Conservation (phyloP, 129 eudicot species). For the Flaveria ramosissima region DNA sequence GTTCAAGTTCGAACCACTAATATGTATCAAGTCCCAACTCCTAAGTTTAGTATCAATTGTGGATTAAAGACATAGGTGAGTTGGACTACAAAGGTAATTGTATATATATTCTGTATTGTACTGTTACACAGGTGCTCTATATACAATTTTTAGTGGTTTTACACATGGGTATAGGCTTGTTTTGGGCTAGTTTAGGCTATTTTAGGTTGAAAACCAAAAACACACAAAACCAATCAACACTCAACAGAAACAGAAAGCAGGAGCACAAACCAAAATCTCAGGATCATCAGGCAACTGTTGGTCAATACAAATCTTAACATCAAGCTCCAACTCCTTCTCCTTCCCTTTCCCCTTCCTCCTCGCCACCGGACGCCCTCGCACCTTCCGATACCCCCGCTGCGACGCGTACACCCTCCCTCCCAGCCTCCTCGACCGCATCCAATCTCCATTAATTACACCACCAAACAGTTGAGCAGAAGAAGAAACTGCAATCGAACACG, state of each 20-base stretch:
- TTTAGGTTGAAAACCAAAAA: background rate
- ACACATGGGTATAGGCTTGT: too few relatives aligned
- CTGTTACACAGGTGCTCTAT: too few relatives aligned
- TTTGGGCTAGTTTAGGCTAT: too few relatives aligned
- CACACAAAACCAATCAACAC: background rate
- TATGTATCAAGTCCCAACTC: too few relatives aligned
- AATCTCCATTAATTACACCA: slow-evolving; percentile 15
- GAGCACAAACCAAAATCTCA: slow-evolving; percentile 61
- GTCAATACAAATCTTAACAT: slow-evolving; percentile 74
- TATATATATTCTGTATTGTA: too few relatives aligned
- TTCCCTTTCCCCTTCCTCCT: slow-evolving; percentile 41
- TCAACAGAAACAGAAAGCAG: background rate
- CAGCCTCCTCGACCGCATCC: slow-evolving; percentile 42
- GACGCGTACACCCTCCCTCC: slow-evolving; percentile 48
- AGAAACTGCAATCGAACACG: slow-evolving; percentile 12
- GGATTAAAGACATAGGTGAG: too few relatives aligned
- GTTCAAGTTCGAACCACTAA: too few relatives aligned
- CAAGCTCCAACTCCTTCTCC: slow-evolving; percentile 73
- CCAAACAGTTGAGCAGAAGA: slow-evolving; percentile 24
- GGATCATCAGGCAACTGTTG: slow-evolving; percentile 83
- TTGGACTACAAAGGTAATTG: too few relatives aligned
- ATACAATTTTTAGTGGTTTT: too few relatives aligned
- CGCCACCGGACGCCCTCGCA: slow-evolving; percentile 43
- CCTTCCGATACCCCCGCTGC: slow-evolving; percentile 69
- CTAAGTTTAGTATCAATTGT: too few relatives aligned